Base-by-base conservation (phyloP, 202 grass and related monocot species). In the Cymbopogon flexuosus region DNA sequence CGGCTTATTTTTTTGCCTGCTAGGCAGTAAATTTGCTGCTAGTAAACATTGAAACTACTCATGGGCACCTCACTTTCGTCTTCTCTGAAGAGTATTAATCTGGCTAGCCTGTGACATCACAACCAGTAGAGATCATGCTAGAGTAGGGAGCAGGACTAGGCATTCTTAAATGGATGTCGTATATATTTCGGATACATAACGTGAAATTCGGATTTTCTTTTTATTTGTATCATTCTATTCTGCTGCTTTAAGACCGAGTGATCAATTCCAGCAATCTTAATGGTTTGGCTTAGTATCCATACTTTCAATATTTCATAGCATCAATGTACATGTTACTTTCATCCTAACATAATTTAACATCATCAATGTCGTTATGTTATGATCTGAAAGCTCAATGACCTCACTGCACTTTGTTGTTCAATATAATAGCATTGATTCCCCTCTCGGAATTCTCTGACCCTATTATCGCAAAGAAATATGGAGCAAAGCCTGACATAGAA, bases 401-500 rank as follows among this genome's bases (percentile, higher is more conserved):
- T 76, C 12, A 8, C 34, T 58, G 22, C 46, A 49, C 15, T 72
- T 14, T 8, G 72, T 72, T 78, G 11, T 68, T 29, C 15, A 68
- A 70, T 52, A 13, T 72, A 51, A 46, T 18, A 98, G 95, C 95
- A 59, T 81, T 94, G 62, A 87, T 98, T 60, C 95, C 95, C 2
- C 90, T 98, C 2, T 65, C 76, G 29, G 92, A 98, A 5, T 84
- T 93, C 34, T 94, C 84, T 5, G 61, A 91, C 2, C 92, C 92
- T 23, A 18, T 14, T 4, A 75, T 79, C 3, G 16, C 76, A 40
- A 91, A 91, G 82, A 98, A 93, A 76, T 98, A 98, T 51, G 96
- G 96, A 3, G 81, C 86, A 77, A 93, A 93, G 45, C 88, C 92
- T 30, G 96, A 98, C 74, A 84, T 92, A 35, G 84, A 95, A 86